phyloP scores from a whole-genome alignment of 2,329 filamentous ascomycete species.

The Fusarium nanum region DNA sequence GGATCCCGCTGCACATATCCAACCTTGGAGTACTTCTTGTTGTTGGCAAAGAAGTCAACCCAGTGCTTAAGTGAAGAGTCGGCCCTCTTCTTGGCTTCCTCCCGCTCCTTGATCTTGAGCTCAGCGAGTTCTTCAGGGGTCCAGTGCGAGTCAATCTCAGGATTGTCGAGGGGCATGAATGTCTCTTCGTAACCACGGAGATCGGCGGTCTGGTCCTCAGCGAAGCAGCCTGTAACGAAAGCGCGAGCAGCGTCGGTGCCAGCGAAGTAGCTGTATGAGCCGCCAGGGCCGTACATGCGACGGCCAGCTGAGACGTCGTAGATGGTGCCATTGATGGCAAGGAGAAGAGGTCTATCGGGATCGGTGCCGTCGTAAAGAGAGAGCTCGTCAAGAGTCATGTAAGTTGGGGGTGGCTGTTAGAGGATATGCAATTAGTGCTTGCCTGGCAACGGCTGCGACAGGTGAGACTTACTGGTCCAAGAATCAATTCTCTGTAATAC shows the following conservation, averaged over 20 bases:
- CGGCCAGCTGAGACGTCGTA: constrained; percentile 82
- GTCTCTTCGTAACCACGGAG: constrained; percentile 88
- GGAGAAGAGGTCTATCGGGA: constrained; percentile 80
- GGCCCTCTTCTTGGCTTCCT: constrained; percentile 73
- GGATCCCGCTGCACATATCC: constrained; percentile 76
- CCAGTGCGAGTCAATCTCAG: constrained; percentile 70
- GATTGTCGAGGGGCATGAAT: constrained; percentile 75
- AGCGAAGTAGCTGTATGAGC: constrained; percentile 87
- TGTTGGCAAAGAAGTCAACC: constrained; percentile 84
- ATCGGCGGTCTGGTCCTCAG: constrained; percentile 85
- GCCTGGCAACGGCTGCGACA: background rate
- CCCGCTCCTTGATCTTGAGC: constrained; percentile 71
- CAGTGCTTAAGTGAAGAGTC: constrained; percentile 79
- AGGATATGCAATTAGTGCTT: constrained; percentile 4
- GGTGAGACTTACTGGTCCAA: constrained; percentile 41
- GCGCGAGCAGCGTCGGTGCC: constrained; percentile 87
- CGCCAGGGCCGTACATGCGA: constrained; percentile 82
- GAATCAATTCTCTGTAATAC: constrained; percentile 62
- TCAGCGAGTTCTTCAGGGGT: constrained; percentile 63
- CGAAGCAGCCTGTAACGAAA: constrained; percentile 94
- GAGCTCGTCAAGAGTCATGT: constrained; percentile 81
- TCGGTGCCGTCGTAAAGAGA: constrained; percentile 81
- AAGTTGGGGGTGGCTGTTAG: constrained; percentile 66
- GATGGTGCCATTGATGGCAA: constrained; percentile 88
- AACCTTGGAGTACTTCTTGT: constrained; percentile 83